Evolutionary conservation across 2,329 filamentous ascomycete species (phyloP).

Genomic region (Xylariaceae sp.): DNA sequence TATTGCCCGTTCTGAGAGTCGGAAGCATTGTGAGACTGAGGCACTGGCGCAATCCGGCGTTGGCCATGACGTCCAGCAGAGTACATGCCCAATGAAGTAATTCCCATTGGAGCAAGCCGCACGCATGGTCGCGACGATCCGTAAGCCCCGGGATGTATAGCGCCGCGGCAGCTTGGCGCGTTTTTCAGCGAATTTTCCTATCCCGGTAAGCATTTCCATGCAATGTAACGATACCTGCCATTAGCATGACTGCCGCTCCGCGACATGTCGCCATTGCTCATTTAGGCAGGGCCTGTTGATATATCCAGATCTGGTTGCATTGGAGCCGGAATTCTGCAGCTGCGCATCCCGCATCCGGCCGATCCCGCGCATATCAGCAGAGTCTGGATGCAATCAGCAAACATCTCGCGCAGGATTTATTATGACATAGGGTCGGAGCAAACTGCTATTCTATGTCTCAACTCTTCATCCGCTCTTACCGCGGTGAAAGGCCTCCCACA

Average conservation of each 20-base stretch:
- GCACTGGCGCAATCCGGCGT: not conserved
- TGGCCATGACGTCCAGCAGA: not conserved
- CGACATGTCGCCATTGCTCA: not conserved
- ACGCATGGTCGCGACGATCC: not conserved
- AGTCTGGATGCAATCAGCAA: not conserved
- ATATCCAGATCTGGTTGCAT: not conserved
- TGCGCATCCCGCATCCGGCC: not conserved
- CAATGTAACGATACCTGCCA: not conserved
- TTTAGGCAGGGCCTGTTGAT: not conserved
- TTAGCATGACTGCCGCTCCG: not conserved
- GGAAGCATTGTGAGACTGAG: not conserved
- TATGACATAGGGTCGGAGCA: not conserved
- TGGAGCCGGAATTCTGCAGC: not conserved
- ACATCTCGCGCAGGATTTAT: not conserved
- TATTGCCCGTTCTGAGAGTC: not conserved
- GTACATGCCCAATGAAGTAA: not conserved
- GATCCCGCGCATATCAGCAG: not conserved
- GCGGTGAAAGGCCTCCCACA: not conserved
- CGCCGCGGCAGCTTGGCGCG: no score
- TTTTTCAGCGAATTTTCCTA: not conserved
- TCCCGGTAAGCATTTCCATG: not conserved
- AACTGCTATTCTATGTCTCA: not conserved
- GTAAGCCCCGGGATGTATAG: not conserved
- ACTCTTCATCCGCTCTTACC: not conserved
- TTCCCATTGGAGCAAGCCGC: not conserved